phyloP scores from a whole-genome alignment of 768 basidiomycete genomes.

The Coprinopsis sp. region DNA sequence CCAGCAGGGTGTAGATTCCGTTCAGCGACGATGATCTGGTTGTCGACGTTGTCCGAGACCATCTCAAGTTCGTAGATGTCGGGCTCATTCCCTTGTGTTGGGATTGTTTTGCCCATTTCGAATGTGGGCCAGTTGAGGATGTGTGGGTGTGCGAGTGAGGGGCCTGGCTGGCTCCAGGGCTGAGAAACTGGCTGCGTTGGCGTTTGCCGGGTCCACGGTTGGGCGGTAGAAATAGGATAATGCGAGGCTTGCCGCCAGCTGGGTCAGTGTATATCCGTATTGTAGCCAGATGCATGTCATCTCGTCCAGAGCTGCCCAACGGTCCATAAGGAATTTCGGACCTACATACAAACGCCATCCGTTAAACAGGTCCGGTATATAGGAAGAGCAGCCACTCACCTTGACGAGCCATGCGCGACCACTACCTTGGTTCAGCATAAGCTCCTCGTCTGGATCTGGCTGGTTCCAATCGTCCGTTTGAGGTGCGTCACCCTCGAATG shows the following conservation, averaged over 20 bases:
- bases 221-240: conserved; percentile 63
- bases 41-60: conserved; percentile 79
- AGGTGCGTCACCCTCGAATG: conserved; percentile 50
- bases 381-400: conserved; percentile 50
- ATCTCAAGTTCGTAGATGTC: conserved; percentile 87
- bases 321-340: conserved; percentile 80
- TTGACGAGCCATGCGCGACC: conserved; percentile 85
- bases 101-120: conserved; percentile 26
- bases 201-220: conserved; percentile 29
- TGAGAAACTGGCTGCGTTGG: conserved; percentile 17
- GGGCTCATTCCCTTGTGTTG: conserved; percentile 36
- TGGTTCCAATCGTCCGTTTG: conserved; percentile 55
- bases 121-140: conserved; percentile 36
- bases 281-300: conserved; percentile 78
- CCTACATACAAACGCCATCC: conserved; percentile 43
- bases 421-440: conserved; percentile 73
- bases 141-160: conserved; percentile 59
- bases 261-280: conserved; percentile 67
- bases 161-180: conserved; percentile 50
- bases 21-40: conserved; percentile 83
- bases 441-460: conserved; percentile 76
- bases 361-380: too few relatives aligned
- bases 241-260: conserved; percentile 51
- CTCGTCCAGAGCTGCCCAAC: conserved; percentile 76
- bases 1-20: conserved; percentile 34